Evolutionary conservation across 257 asterid species (phyloP).

Genomic region (Solanum chilense): DNA sequence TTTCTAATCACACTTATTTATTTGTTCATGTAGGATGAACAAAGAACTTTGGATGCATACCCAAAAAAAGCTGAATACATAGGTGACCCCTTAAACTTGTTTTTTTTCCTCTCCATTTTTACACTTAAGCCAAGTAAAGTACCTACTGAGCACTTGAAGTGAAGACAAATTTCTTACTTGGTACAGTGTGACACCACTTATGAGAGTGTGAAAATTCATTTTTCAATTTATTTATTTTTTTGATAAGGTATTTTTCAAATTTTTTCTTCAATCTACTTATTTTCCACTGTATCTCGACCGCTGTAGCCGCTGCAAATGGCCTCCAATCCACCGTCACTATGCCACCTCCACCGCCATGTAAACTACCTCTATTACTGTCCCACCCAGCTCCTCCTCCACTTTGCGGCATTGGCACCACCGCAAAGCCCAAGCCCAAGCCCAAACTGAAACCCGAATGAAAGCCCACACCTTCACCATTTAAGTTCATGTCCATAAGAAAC

Average conservation of each 20-base stretch:
- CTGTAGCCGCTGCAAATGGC: background rate
- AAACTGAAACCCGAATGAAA: background rate
- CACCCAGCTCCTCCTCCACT: background rate
- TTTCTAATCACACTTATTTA: background rate
- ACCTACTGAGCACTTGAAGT: background rate
- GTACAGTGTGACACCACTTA: background rate
- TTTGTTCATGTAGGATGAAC: background rate
- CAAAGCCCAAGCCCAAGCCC: background rate
- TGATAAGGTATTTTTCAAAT: background rate
- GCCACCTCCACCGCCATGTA: background rate
- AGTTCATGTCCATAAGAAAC: background rate
- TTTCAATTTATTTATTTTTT: background rate
- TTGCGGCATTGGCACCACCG: background rate
- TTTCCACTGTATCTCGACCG: background rate
- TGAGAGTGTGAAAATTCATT: background rate
- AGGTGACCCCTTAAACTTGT: background rate
- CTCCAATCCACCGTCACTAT: background rate
- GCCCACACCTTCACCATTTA: background rate
- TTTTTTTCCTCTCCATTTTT: background rate
- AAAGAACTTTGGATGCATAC: background rate
- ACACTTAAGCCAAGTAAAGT: background rate
- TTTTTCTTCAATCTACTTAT: background rate
- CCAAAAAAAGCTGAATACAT: background rate
- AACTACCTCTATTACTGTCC: background rate
- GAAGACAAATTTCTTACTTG: background rate